Evolutionary conservation across 805 yeast species (phyloP).

Genomic region (Ogataea thermomethanolica): DNA sequence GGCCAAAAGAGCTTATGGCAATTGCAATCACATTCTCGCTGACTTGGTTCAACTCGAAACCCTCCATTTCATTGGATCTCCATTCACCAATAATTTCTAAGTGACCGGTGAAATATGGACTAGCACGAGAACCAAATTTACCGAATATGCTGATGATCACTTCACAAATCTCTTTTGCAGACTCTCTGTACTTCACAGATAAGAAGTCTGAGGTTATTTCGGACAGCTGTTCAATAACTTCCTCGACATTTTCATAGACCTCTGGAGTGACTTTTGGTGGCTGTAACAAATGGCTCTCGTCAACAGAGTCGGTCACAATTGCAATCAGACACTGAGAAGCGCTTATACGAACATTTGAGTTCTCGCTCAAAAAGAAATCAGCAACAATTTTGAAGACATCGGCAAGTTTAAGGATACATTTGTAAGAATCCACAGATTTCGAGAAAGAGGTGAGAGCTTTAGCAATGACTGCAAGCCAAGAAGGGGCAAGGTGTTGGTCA

Average conservation of each 20-base stretch:
- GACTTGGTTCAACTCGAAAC: constrained; percentile 64
- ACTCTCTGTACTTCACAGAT: constrained; percentile 69
- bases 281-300: constrained; percentile 52
- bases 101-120: constrained; percentile 66
- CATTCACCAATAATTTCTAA: constrained; percentile 77
- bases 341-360: constrained; percentile 59
- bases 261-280: constrained; percentile 50
- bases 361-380: constrained; percentile 65
- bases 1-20: constrained; percentile 80
- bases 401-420: constrained; percentile 56
- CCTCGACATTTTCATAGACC: constrained; percentile 54
- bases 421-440: constrained; percentile 41
- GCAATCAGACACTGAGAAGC: constrained; percentile 89
- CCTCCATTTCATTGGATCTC: constrained; percentile 72
- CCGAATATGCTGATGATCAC: constrained; percentile 59
- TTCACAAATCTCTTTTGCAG: constrained; percentile 72
- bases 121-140: constrained; percentile 59
- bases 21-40: constrained; percentile 79
- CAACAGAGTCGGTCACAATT: constrained; percentile 61
- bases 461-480: constrained; percentile 94
- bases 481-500: constrained; percentile 83
- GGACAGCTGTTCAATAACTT: constrained; percentile 47
- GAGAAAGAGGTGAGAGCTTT: constrained; percentile 65
- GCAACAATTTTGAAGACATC: constrained; percentile 53
- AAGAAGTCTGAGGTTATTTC: constrained; percentile 53